Evolutionary conservation across 2,329 filamentous ascomycete genomes (phyloP).

Genomic region (Pyrenophora tritici-repentis): DNA sequence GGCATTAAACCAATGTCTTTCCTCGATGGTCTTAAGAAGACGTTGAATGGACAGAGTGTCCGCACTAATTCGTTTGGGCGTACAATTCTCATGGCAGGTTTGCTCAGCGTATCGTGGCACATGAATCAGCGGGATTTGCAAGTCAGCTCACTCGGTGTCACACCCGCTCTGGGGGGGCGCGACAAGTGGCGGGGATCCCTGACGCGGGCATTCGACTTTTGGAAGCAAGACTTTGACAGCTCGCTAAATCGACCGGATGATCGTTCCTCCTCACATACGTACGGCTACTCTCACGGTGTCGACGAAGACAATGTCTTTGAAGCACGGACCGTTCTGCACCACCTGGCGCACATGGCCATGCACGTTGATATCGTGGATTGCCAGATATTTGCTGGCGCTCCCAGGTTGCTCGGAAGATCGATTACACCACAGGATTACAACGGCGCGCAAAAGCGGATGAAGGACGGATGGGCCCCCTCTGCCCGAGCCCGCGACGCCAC

Average conservation of each 20-base stretch:
- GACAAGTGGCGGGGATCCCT: constrained; percentile 90
- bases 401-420: constrained; percentile 79
- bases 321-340: constrained; percentile 85
- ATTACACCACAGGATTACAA: constrained; percentile 83
- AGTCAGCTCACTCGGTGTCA: constrained; percentile 82
- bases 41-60: constrained; percentile 81
- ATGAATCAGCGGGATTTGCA: constrained; percentile 96
- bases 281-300: constrained; percentile 37
- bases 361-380: constrained; percentile 97
- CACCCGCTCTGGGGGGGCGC: constrained; percentile 78
- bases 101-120: constrained; percentile 94
- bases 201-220: constrained; percentile 87
- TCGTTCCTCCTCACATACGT: constrained; percentile 32
- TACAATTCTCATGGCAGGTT: constrained; percentile 89
- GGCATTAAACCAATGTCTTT: constrained; percentile 86
- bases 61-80: constrained; percentile 92
- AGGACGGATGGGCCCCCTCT: constrained; percentile 84
- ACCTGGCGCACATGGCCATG: constrained; percentile 96
- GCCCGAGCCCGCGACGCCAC: constrained; percentile 88
- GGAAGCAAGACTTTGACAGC: constrained; percentile 90
- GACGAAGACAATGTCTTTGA: constrained; percentile 79
- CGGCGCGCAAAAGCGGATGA: constrained; percentile 81
- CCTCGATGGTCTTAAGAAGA: constrained; percentile 87
- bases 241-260: constrained; percentile 66
- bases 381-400: constrained; percentile 91